phyloP scores from a whole-genome alignment of 1,284 basidiomycete species.

The Ceratobasidium sp. region DNA sequence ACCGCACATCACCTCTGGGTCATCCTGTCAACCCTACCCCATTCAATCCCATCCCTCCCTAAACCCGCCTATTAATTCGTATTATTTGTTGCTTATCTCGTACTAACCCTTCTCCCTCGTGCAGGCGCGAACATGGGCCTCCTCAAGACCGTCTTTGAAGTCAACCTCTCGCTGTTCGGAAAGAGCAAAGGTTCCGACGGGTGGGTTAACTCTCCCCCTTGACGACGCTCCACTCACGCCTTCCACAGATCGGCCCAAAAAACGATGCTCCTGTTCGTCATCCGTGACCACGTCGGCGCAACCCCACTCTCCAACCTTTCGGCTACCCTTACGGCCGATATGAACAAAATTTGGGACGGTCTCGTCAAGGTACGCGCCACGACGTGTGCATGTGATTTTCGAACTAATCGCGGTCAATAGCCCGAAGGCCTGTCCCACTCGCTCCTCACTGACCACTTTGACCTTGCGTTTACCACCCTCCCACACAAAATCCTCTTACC shows the following conservation, averaged over 20 bases:
- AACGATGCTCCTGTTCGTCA: slow-evolving; percentile 95
- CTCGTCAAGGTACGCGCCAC: slow-evolving; percentile 67
- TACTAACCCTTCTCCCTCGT: not conserved
- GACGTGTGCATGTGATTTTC: not conserved
- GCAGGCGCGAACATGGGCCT: slow-evolving; percentile 91
- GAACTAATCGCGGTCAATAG: slow-evolving; percentile 43
- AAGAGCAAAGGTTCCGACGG: slow-evolving; percentile 63
- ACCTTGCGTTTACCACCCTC: slow-evolving; percentile 89
- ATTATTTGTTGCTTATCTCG: not conserved
- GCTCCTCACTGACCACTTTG: slow-evolving; percentile 90
- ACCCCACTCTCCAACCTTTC: slow-evolving; percentile 92
- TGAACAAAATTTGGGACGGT: slow-evolving; percentile 90
- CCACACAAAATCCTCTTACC: slow-evolving; percentile 92
- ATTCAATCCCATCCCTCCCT: no score
- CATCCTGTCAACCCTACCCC: no score
- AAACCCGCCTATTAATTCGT: no score
- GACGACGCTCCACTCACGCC: slow-evolving; percentile 30
- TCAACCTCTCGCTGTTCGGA: slow-evolving; percentile 94
- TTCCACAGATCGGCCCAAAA: slow-evolving; percentile 72
- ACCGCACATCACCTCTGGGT: no score
- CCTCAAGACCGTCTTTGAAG: slow-evolving; percentile 98
- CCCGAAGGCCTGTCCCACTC: slow-evolving; percentile 86
- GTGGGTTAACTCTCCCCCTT: not conserved
- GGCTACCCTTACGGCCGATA: slow-evolving; percentile 85
- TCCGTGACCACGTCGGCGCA: slow-evolving; percentile 93